Evolutionary conservation across 2,329 filamentous ascomycete genomes (phyloP).

Genomic region (Fusarium sp.): DNA sequence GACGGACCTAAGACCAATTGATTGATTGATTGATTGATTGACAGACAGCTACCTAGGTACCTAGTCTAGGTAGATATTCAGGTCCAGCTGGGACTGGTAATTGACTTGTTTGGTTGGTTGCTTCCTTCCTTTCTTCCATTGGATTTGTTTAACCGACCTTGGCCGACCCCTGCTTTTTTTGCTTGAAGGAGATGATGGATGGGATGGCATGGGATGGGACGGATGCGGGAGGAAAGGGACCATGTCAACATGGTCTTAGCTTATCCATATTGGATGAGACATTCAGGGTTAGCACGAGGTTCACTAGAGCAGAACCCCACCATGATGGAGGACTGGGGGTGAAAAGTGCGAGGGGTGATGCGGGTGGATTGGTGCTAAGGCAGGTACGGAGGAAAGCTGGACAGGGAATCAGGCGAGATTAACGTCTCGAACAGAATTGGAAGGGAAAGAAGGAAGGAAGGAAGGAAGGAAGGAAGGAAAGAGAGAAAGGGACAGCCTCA

Average conservation of each 20-base stretch:
- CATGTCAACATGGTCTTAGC: conserved; percentile 30
- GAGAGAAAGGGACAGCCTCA: not conserved
- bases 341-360: conserved; percentile 13
- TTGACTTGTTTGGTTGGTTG: conserved; percentile 24
- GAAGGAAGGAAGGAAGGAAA: not conserved
- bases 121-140: conserved; percentile 23
- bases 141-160: conserved; percentile 40
- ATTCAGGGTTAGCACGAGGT: conserved; percentile 43
- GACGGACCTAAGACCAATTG: not conserved
- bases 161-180: conserved; percentile 23
- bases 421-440: conserved; percentile 40
- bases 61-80: not conserved
- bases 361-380: conserved; percentile 41
- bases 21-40: conserved; percentile 1
- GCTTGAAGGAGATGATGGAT: not conserved
- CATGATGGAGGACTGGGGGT: conserved; percentile 21
- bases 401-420: conserved; percentile 42
- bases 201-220: conserved; percentile 35
- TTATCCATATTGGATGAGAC: conserved; percentile 28
- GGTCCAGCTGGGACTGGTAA: not conserved
- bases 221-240: conserved; percentile 45
- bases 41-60: not conserved
- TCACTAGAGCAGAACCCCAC: conserved; percentile 30
- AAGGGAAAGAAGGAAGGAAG: conserved; percentile 3
- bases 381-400: conserved; percentile 40